Conservation (phyloP, 352 stramenopile species). For the Phytophthora sp. region DNA sequence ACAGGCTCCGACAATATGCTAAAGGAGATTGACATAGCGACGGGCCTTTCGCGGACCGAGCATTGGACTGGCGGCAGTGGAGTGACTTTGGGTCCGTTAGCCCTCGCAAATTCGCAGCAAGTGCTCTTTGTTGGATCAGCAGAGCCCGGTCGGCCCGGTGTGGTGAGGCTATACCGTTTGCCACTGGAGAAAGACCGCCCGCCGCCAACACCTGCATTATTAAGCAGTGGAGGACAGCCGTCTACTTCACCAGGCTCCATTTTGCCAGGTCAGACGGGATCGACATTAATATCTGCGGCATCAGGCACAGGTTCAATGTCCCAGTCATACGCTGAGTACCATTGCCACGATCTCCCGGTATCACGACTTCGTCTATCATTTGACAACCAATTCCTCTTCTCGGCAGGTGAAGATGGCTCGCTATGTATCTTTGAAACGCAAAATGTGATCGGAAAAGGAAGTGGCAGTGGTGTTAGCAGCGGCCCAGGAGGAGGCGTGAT, state of each 20-base stretch:
- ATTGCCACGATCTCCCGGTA: constrained; percentile 83
- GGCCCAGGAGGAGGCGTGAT: constrained; percentile 35
- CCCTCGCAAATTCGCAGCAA: constrained; percentile 85
- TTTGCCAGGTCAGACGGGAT: constrained; percentile 22
- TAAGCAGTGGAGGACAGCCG: constrained; percentile 10
- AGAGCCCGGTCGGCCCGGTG: constrained; percentile 73
- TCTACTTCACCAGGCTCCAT: constrained; percentile 31
- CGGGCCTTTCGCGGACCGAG: constrained; percentile 60
- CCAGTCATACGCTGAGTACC: constrained; percentile 66
- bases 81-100: constrained; percentile 75
- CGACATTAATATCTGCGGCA: constrained; percentile 11
- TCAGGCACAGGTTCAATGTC: constrained; percentile 16
- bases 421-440: constrained; percentile 92
- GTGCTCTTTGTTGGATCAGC: constrained; percentile 89
- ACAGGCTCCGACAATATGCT: constrained; percentile 91
- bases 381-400: constrained; percentile 94
- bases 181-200: constrained; percentile 64
- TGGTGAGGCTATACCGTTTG: constrained; percentile 74
- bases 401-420: constrained; percentile 91
- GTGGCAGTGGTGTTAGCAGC: constrained; percentile 23
- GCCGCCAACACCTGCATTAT: constrained; percentile 17
- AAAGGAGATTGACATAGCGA: constrained; percentile 88
- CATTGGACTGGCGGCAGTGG: constrained; percentile 53
- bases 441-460: constrained; percentile 54
- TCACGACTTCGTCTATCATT: constrained; percentile 77